Percentiles rank a stretch among this genome's conserved stretches.
These are phyloP conservation scores for Candida oleophila DNA, from an alignment of 805 yeast species.

Conservation along the genomic window DNA sequence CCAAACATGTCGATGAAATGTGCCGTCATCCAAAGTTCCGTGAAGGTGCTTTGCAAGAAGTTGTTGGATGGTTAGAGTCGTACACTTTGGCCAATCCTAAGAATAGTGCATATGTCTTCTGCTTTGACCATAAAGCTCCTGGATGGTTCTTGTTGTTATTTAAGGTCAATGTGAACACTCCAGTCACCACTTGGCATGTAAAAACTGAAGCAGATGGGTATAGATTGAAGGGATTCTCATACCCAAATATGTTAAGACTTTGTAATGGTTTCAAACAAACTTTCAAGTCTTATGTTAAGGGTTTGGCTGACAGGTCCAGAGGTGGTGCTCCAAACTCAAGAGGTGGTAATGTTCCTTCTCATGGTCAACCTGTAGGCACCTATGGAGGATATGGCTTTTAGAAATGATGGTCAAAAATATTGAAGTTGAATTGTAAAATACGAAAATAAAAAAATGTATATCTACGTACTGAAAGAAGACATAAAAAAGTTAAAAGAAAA, in stretches of 20 bases:
- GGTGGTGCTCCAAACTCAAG: slow-evolving; percentile 15
- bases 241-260: slow-evolving; percentile 84
- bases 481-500: neutral
- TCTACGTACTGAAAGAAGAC: too few species aligned
- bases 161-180: slow-evolving; percentile 70
- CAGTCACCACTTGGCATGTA: slow-evolving; percentile 83
- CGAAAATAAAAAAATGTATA: too few species aligned
- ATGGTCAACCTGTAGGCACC: slow-evolving; percentile 12
- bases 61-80: slow-evolving; percentile 80
- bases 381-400: slow-evolving; percentile 26
- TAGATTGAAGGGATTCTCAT: slow-evolving; percentile 71
- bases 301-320: slow-evolving; percentile 10
- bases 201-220: slow-evolving; percentile 87
- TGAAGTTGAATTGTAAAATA: too few species aligned
- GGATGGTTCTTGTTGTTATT: slow-evolving; percentile 91
- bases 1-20: slow-evolving; percentile 81
- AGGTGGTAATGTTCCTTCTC: slow-evolving; percentile 13
- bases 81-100: slow-evolving; percentile 90
- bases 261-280: slow-evolving; percentile 93
- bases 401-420: too few species aligned
- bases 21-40: slow-evolving; percentile 85
- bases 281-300: slow-evolving; percentile 33
- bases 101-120: slow-evolving; percentile 86
- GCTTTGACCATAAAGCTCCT: slow-evolving; percentile 85
- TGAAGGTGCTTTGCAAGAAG: slow-evolving; percentile 74